Evolutionary conservation across 164 flowering plant species (phyloP), one percentile per base, ranked within the genome.

Genomic region (Tetracentron sinense): DNA sequence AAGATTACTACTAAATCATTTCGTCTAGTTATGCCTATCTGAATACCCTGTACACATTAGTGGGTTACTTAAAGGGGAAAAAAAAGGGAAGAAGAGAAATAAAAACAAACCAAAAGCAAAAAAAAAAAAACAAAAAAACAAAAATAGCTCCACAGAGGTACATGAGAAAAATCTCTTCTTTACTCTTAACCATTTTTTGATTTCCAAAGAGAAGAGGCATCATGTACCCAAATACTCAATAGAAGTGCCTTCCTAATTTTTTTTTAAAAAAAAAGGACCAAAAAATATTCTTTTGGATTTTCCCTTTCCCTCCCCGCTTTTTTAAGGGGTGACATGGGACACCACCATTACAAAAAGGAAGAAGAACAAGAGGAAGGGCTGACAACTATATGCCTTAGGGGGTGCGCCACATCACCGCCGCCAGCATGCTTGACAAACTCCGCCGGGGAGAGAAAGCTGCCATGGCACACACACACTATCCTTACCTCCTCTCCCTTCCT

Each of bases 351-450:
- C 68, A 75, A 56, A 62, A 72, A 31, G 65, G 65, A 61, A 56
- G 76, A 33, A 44, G 65, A 61, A 56, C 74, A 33, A 44, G 81
- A 53, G 35, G 76, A 64, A 6, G 92, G 80, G 54, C 64, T 79
- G 12, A 92, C 91, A 28, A 88, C 90, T 12, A 92, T 92, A 53
- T 84, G 98, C 76, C 74, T 83, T 25, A 88, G 65, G 0, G 98
- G 98, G 61, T 92, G 74, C 10, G 69, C 79, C 6, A 88, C 91
- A 22, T 92, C 93, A 16, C 78, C 82, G 0, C 91, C 96, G 4
- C 98, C 96, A 6, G 84, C 98, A 60, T 92, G 98, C 75, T 82
- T 77, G 20, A 92, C 88, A 58, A 92, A 92, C 81, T 92, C 94
- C 0, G 96, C 88, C 0, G 98, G 96, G 15, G 94, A 65, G 17